These are phyloP conservation scores for Vaucheria bursata DNA, from an alignment of 352 stramenopile species.

Conservation along the genomic window DNA sequence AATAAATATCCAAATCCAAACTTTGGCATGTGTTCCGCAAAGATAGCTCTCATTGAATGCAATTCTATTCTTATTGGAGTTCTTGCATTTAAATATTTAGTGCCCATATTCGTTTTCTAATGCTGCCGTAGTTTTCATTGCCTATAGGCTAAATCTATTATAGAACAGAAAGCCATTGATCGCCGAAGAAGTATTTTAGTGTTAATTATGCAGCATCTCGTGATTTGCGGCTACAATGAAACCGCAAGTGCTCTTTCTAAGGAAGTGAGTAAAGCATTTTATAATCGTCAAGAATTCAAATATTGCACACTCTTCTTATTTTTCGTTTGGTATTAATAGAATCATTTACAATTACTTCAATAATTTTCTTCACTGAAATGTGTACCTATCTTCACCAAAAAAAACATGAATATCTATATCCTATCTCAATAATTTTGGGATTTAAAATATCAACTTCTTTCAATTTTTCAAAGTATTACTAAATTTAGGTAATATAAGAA, in stretches of 20 bases:
- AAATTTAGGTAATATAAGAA: too few species aligned
- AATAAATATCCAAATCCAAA: background rate
- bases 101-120: background rate
- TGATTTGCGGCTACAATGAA: background rate
- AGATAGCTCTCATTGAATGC: background rate
- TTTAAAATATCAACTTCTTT: too few species aligned
- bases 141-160: constrained; percentile 2
- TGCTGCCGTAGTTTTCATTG: background rate
- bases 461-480: too few species aligned
- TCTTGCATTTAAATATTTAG: background rate
- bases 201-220: constrained; percentile 13
- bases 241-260: background rate
- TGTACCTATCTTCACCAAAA: too few species aligned
- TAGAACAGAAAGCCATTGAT: background rate
- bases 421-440: too few species aligned
- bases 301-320: background rate
- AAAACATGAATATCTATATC: too few species aligned
- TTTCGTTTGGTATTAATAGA: background rate
- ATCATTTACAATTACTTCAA: background rate
- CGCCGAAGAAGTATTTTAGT: background rate
- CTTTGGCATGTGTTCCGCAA: background rate
- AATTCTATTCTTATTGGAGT: background rate
- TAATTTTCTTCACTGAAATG: too few species aligned
- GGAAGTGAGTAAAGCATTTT: background rate
- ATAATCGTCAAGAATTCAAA: background rate